Conservation (phyloP, 1,284 basidiomycete species). For the Puccinia coronata region DNA sequence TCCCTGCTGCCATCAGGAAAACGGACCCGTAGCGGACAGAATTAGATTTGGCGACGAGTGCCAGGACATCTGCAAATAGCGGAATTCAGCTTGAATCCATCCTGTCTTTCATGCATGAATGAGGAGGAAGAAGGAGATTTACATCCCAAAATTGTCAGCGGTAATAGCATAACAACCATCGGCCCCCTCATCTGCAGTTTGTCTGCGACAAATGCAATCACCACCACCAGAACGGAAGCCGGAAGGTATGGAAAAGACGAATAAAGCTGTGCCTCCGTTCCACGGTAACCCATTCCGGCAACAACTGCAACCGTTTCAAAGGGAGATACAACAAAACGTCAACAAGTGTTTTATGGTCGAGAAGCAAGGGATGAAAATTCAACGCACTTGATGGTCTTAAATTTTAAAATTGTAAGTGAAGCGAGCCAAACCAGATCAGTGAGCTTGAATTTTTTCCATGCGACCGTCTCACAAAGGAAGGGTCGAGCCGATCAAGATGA, state of each 20-base stretch:
- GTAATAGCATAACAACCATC: slow-evolving; percentile 53
- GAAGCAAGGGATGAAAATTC: no score
- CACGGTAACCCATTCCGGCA: slow-evolving; percentile 35
- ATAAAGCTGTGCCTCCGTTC: slow-evolving; percentile 53
- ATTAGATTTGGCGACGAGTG: slow-evolving; percentile 12
- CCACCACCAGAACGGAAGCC: slow-evolving; percentile 52
- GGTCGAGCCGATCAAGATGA: background rate
- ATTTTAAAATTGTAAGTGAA: slow-evolving; percentile 15
- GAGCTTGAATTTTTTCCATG: background rate
- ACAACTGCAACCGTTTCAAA: slow-evolving; percentile 24
- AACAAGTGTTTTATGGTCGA: background rate
- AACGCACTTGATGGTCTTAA: slow-evolving; percentile 48
- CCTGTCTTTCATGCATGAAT: background rate
- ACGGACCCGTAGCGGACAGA: slow-evolving; percentile 53
- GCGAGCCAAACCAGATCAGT: background rate
- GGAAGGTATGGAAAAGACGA: slow-evolving; percentile 55
- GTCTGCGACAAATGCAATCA: slow-evolving; percentile 54
- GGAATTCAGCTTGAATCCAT: background rate
- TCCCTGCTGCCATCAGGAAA: slow-evolving; percentile 55
- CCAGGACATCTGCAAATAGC: slow-evolving; percentile 34
- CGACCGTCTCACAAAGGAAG: background rate
- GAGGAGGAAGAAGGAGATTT: slow-evolving; percentile 19
- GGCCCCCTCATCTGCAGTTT: slow-evolving; percentile 52
- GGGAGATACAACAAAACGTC: background rate
- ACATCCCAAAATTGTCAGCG: slow-evolving; percentile 55